A percentile compares a stretch with the other conserved stretches of the same genome.
Evolutionary conservation across 805 yeast genomes (phyloP).

Genomic region (Komagataella pastoris): DNA sequence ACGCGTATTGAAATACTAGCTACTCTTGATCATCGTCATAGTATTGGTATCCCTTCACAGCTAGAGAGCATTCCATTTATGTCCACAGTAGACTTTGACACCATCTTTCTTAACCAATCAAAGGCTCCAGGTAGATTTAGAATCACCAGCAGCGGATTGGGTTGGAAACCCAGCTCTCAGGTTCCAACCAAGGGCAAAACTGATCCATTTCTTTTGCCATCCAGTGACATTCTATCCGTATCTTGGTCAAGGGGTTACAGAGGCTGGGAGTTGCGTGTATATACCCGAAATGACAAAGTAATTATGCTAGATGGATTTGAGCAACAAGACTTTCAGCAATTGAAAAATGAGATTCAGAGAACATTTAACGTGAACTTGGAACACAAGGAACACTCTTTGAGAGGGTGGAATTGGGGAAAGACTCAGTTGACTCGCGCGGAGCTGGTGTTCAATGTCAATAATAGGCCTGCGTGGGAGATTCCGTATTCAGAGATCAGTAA

Average conservation of each 20-base stretch:
- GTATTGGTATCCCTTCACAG: not conserved
- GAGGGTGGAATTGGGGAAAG: constrained; percentile 99
- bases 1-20: not conserved
- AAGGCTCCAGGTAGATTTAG: constrained; percentile 79
- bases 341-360: constrained; percentile 75
- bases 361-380: constrained; percentile 65
- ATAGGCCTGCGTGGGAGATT: constrained; percentile 83
- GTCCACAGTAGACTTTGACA: constrained; percentile 65
- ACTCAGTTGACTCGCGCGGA: constrained; percentile 88
- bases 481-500: constrained; percentile 75
- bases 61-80: constrained; percentile 6
- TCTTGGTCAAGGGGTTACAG: constrained; percentile 91
- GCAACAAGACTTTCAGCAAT: constrained; percentile 61
- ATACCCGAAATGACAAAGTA: constrained; percentile 80
- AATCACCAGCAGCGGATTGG: constrained; percentile 92
- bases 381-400: constrained; percentile 75
- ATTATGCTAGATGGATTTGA: constrained; percentile 89
- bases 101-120: constrained; percentile 81
- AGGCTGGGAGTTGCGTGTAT: constrained; percentile 81
- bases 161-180: constrained; percentile 69
- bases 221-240: constrained; percentile 66
- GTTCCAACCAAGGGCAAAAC: constrained; percentile 26
- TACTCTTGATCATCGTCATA: not conserved
- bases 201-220: constrained; percentile 80
- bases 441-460: constrained; percentile 71